Evolutionary conservation across 1,139 yeast genomes (phyloP), one percentile per base, ranked within the genome.

Genomic region (Kurtzmaniella natalensis): DNA sequence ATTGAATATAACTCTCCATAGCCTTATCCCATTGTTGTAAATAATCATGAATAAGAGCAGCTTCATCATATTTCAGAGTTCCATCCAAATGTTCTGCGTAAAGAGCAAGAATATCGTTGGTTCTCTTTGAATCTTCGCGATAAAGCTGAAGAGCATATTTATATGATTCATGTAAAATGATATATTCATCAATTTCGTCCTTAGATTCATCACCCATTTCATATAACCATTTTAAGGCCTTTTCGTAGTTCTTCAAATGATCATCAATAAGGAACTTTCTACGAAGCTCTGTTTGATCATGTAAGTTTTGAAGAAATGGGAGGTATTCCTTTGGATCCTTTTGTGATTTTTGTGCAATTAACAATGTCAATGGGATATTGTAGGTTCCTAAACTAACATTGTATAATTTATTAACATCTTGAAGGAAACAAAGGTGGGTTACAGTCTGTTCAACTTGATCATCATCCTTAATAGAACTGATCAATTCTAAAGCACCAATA

Each of bases 281-380:
- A 38, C 95, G 75, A 33, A 78, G 59, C 14, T 76, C 79, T 1
- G 74, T 65, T 54, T 82, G 84, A 24, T 75, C 74, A 45, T 86
- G 84, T 37, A 94, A 66, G 36, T 78, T 73, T 50, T 88, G 95
- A 45, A 94, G 68, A 57, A 92, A 94, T 34, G 98, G 96, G 35
- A 94, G 63, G 50, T 92, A 94, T 56, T 94, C 99, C 51, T 89
- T 87, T 18, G 99, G 99, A 61, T 94, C 99, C 70, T 83, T 88
- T 57, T 92, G 97, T 0, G 96, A 88, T 52, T 88, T 92, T 55
- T 94, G 97, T 0, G 98, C 98, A 43, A 94, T 80, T 9, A 76
- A 70, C 39, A 94, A 68, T 0, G 98, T 77, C 45, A 89, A 64
- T 40, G 80, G 80, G 27, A 94, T 80, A 55, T 92, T 85, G 51